Conservation (phyloP, 768 basidiomycete genomes). For the Mrakia gelida region DNA sequence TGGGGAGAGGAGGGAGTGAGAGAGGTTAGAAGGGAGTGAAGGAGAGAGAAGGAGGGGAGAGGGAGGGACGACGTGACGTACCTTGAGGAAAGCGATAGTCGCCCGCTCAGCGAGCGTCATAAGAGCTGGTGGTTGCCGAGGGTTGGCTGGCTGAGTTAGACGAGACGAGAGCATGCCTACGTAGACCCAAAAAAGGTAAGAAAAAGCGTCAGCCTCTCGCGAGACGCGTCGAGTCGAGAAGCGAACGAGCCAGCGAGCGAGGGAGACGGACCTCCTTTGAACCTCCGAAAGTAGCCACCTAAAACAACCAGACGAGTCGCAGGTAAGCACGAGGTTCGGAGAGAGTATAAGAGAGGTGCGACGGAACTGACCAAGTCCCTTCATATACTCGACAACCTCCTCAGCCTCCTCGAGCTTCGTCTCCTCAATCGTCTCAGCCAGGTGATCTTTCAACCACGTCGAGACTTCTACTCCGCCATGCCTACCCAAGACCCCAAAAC, state of each 20-base stretch:
- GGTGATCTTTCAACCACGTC: slow-evolving; percentile 1
- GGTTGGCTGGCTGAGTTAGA: slow-evolving; percentile 53
- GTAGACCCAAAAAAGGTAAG: background rate
- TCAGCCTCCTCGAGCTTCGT: background rate
- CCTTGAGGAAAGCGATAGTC: slow-evolving; percentile 81
- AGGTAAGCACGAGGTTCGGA: no score
- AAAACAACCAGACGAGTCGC: no score
- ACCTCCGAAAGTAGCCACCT: slow-evolving; percentile 82
- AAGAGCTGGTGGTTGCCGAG: slow-evolving; percentile 45
- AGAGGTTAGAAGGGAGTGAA: slow-evolving; percentile 11
- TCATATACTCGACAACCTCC: slow-evolving; percentile 63
- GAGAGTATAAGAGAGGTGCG: background rate
- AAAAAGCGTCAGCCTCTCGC: no score
- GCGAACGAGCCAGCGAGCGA: background rate
- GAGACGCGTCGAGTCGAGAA: background rate
- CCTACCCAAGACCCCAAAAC: background rate
- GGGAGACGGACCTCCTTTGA: slow-evolving; percentile 64
- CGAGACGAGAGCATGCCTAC: background rate
- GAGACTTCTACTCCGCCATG: slow-evolving; percentile 24
- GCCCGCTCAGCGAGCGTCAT: slow-evolving; percentile 80
- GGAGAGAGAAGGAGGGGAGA: background rate
- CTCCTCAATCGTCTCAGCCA: slow-evolving; percentile 1
- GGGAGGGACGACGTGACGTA: slow-evolving; percentile 37
- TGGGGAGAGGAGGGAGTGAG: background rate
- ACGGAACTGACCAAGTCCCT: slow-evolving; percentile 56